Conservation (phyloP, 1,284 basidiomycete genomes). For the Chondrostereum purpureum region DNA sequence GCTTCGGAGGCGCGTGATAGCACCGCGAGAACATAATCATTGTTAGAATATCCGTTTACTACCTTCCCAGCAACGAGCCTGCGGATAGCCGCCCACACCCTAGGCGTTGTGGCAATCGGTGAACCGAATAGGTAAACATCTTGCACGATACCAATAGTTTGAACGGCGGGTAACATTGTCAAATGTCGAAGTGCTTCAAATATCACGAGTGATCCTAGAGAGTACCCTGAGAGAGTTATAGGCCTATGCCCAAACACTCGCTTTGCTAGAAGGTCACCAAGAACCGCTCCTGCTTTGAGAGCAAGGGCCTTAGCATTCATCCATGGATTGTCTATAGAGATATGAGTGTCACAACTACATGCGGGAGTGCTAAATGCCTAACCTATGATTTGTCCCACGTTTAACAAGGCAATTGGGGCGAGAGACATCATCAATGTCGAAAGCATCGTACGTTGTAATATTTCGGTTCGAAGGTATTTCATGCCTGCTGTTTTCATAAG, state of each 20-base stretch:
- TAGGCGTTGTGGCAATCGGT: constrained; percentile 50
- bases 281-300: constrained; percentile 47
- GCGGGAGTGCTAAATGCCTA: too few relatives aligned
- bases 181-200: constrained; percentile 22
- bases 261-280: constrained; percentile 45
- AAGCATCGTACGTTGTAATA: constrained; percentile 46
- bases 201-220: constrained; percentile 36
- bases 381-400: constrained; percentile 51
- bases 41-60: constrained; percentile 65
- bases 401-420: constrained; percentile 46
- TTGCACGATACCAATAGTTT: constrained; percentile 52
- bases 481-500: constrained; percentile 45
- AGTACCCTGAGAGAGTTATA: constrained; percentile 50
- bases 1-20: constrained; percentile 60
- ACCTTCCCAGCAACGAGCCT: constrained; percentile 63
- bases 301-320: constrained; percentile 48
- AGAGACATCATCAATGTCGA: constrained; percentile 42
- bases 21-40: constrained; percentile 73
- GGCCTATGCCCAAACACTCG: constrained; percentile 52
- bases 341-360: constrained; percentile 1
- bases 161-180: constrained; percentile 31
- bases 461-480: constrained; percentile 41
- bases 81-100: constrained; percentile 57
- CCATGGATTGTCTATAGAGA: constrained; percentile 48
- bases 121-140: constrained; percentile 74